Percentiles rank a stretch among this genome's conserved stretches.
Evolutionary conservation across 2,329 filamentous ascomycete species (phyloP).

Genomic region (Lachnum nothofagi): DNA sequence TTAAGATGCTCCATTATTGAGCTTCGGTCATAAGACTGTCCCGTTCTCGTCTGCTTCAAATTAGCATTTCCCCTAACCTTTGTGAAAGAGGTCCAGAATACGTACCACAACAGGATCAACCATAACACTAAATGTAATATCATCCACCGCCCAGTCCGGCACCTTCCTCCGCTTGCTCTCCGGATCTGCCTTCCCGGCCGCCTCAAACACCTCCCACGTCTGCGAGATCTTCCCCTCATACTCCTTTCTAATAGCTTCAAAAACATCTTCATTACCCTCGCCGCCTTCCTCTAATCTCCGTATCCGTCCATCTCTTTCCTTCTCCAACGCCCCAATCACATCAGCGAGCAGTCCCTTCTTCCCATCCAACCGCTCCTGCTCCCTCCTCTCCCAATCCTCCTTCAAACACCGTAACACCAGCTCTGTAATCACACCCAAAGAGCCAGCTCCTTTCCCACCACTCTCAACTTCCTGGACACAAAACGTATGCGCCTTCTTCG

Average conservation of each 20-base stretch:
- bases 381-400: conserved; percentile 73
- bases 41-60: conserved; percentile 63
- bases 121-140: conserved; percentile 71
- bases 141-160: conserved; percentile 72
- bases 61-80: background rate
- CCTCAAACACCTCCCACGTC: conserved; percentile 48
- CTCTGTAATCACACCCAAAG: conserved; percentile 63
- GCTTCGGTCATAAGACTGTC: conserved; percentile 83
- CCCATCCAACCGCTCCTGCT: conserved; percentile 55
- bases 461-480: conserved; percentile 62
- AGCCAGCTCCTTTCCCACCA: conserved; percentile 71
- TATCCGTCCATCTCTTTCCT: conserved; percentile 41
- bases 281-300: conserved; percentile 40
- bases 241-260: conserved; percentile 37
- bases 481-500: conserved; percentile 65
- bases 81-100: conserved; percentile 1
- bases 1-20: conserved; percentile 83
- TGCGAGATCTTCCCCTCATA: conserved; percentile 42
- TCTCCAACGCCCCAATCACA: conserved; percentile 48
- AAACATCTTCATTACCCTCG: conserved; percentile 42
- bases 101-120: conserved; percentile 54
- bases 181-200: conserved; percentile 41
- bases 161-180: conserved; percentile 43
- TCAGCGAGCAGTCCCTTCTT: conserved; percentile 56
- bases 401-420: conserved; percentile 79